These are phyloP conservation scores for Pseudogymnoascus sp. DNA, from an alignment of 2,329 filamentous ascomycete species.

Conservation along the genomic window DNA sequence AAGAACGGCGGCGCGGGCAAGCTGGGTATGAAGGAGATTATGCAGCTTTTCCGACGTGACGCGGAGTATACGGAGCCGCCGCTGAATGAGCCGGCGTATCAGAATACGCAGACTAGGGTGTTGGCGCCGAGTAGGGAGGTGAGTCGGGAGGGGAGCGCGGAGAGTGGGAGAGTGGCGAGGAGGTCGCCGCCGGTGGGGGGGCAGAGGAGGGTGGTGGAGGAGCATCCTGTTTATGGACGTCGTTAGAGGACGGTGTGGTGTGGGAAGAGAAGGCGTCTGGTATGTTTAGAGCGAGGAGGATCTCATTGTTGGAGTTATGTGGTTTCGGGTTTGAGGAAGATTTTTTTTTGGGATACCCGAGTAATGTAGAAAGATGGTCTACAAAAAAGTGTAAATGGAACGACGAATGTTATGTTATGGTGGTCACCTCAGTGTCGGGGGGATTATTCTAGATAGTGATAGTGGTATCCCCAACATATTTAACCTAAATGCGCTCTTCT, in stretches of 20 bases:
- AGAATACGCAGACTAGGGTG: background rate
- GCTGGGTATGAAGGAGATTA: conserved; percentile 85
- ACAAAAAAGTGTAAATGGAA: background rate
- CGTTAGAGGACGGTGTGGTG: background rate
- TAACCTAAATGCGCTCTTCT: background rate
- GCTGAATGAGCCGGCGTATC: background rate
- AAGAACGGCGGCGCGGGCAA: conserved; percentile 68
- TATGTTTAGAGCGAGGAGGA: background rate
- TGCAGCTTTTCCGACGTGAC: conserved; percentile 61
- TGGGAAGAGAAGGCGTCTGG: background rate
- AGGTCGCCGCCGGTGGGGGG: background rate
- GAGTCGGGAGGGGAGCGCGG: background rate
- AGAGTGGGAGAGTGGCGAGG: background rate
- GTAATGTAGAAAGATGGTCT: background rate
- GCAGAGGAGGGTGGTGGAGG: background rate
- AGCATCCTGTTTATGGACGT: conserved; percentile 5
- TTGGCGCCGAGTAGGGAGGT: background rate
- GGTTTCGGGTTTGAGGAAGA: background rate
- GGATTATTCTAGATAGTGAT: background rate
- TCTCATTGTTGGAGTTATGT: background rate
- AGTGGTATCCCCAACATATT: background rate
- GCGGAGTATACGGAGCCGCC: background rate
- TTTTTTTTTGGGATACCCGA: background rate
- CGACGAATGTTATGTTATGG: background rate
- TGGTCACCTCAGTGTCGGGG: background rate